Evolutionary conservation across 768 basidiomycete genomes (phyloP).

Genomic region (Kwoniella newhampshirensis): DNA sequence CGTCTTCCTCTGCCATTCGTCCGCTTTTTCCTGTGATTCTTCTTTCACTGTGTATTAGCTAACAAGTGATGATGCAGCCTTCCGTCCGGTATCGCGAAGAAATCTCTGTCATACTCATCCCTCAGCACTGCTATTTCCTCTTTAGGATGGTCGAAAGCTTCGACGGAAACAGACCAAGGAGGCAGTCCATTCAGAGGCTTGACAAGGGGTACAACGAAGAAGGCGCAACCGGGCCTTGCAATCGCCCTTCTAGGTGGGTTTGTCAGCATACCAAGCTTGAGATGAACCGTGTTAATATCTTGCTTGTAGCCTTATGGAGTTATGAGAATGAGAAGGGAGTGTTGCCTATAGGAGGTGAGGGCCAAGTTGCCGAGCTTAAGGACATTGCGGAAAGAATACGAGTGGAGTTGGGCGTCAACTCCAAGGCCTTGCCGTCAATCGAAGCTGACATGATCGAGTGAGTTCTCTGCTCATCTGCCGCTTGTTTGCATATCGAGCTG

Average conservation of each 20-base stretch:
- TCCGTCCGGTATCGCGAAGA: slow-evolving; percentile 28
- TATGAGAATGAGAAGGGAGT: slow-evolving; percentile 65
- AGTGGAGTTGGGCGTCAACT: slow-evolving; percentile 65
- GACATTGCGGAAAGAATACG: slow-evolving; percentile 59
- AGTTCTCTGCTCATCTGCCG: slow-evolving; percentile 19
- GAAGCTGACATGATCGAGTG: slow-evolving; percentile 68
- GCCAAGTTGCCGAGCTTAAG: slow-evolving; percentile 41
- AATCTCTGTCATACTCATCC: slow-evolving; percentile 66
- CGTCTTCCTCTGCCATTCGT: background rate
- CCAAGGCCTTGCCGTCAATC: slow-evolving; percentile 34
- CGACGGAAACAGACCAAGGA: slow-evolving; percentile 16
- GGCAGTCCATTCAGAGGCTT: slow-evolving; percentile 67
- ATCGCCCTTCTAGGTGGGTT: slow-evolving; percentile 70
- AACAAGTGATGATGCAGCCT: background rate
- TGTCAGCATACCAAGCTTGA: too few relatives aligned
- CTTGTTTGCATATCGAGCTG: background rate
- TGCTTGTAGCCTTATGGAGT: slow-evolving; percentile 71
- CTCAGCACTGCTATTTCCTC: slow-evolving; percentile 47
- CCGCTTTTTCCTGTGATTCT: background rate
- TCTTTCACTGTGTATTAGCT: too few relatives aligned
- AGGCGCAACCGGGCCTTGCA: slow-evolving; percentile 71
- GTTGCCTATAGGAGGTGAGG: slow-evolving; percentile 60
- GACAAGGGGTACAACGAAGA: slow-evolving; percentile 74
- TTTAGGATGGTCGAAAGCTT: slow-evolving; percentile 22
- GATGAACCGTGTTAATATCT: background rate